Conservation (phyloP, 768 basidiomycete genomes). For the Mycena epipterygia region DNA sequence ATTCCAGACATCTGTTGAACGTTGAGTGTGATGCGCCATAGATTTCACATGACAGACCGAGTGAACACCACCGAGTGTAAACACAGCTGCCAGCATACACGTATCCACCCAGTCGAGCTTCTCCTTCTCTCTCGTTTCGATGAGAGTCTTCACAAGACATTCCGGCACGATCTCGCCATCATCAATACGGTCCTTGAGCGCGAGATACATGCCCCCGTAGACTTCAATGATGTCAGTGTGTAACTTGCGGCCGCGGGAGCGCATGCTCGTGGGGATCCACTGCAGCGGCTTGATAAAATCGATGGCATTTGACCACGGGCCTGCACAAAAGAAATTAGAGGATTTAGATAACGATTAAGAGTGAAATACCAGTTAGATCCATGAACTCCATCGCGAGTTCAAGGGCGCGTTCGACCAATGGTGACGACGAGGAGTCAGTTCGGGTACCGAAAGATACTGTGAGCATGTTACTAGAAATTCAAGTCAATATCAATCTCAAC, state of each 20-base stretch:
- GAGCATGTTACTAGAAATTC: conserved; percentile 38
- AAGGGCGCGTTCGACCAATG: conserved; percentile 33
- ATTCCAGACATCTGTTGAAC: conserved; percentile 34
- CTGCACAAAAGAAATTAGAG: not conserved
- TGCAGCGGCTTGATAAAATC: conserved; percentile 39
- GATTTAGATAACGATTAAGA: not conserved
- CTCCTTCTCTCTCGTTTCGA: conserved; percentile 44
- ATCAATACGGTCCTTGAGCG: conserved; percentile 43
- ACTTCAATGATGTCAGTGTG: conserved; percentile 43
- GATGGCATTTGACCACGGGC: conserved; percentile 39
- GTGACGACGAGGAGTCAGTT: conserved; percentile 28
- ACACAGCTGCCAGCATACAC: conserved; percentile 46
- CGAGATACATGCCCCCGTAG: conserved; percentile 47
- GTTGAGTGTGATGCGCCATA: not conserved
- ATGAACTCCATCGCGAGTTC: conserved; percentile 38
- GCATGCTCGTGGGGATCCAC: conserved; percentile 33
- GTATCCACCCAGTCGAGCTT: conserved; percentile 47
- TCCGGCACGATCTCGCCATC: conserved; percentile 48
- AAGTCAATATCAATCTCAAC: not conserved
- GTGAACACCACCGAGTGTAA: conserved; percentile 49
- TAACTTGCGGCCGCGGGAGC: conserved; percentile 32
- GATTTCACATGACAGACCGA: conserved; percentile 36
- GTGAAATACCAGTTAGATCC: conserved; percentile 27
- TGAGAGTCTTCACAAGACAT: conserved; percentile 48
- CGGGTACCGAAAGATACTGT: conserved; percentile 39